Percentiles rank a stretch among this genome's conserved stretches.
Evolutionary conservation across 140 eudicot genomes (phyloP).

Genomic region (Cichorium intybus): DNA sequence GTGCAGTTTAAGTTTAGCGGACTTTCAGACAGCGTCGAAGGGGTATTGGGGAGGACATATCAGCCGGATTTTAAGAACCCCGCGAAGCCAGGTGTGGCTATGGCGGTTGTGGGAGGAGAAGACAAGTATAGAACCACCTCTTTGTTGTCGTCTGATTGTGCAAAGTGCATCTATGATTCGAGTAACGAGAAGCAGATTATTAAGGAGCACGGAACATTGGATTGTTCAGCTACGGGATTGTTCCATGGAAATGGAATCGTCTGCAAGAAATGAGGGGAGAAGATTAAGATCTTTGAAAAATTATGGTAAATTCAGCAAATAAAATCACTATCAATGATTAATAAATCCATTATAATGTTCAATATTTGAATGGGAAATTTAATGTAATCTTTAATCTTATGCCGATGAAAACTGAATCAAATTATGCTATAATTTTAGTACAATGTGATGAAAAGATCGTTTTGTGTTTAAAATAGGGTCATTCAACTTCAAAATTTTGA

Average conservation of each 20-base stretch:
- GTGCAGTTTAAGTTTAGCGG: slow-evolving; percentile 40
- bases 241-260: slow-evolving; percentile 49
- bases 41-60: slow-evolving; percentile 41
- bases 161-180: slow-evolving; percentile 35
- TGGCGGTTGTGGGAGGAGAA: slow-evolving; percentile 50
- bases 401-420: not conserved
- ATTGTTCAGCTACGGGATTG: slow-evolving; percentile 33
- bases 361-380: not conserved
- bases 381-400: not conserved
- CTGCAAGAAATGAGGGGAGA: slow-evolving; percentile 35
- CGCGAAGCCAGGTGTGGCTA: slow-evolving; percentile 44
- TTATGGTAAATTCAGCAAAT: not conserved
- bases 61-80: slow-evolving; percentile 41
- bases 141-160: slow-evolving; percentile 46
- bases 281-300: not conserved
- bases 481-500: too few relatives aligned
- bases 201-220: slow-evolving; percentile 30
- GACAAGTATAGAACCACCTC: slow-evolving; percentile 43
- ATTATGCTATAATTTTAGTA: not conserved
- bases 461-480: too few relatives aligned
- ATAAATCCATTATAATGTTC: slow-evolving; percentile 8
- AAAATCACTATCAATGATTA: not conserved
- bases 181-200: slow-evolving; percentile 9
- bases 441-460: too few relatives aligned
- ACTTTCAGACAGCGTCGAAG: slow-evolving; percentile 35